Conservation (phyloP, 345 rosid species). For the Excoecaria agallocha region DNA sequence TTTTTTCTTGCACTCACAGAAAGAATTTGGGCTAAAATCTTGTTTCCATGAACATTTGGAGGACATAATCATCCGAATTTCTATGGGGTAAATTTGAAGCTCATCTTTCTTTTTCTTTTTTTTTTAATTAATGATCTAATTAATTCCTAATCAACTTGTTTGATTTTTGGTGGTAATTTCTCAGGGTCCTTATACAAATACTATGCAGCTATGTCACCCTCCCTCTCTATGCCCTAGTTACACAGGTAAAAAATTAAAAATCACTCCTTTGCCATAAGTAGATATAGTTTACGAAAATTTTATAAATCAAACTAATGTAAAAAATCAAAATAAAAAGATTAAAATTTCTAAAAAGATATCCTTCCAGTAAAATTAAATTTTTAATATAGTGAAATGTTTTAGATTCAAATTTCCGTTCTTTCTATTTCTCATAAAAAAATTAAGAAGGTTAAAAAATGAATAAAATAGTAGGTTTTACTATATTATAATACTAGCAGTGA, state of each 20-base stretch:
- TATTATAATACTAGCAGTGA: no score
- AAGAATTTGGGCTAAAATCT: slow-evolving; percentile 22
- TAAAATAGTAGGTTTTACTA: no score
- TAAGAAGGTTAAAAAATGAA: no score
- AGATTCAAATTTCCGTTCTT: no score
- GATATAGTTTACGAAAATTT: no score
- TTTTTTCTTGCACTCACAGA: neutral
- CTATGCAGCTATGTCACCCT: slow-evolving; percentile 34
- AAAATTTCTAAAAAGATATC: no score
- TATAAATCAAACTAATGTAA: no score
- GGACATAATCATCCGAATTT: slow-evolving; percentile 24
- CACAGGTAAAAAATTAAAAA: slow-evolving; percentile 15
- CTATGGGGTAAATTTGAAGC: slow-evolving; percentile 23
- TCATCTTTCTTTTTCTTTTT: neutral
- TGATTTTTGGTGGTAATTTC: neutral
- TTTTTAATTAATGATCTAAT: neutral
- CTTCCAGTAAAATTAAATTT: no score
- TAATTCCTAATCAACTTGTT: neutral
- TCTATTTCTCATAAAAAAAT: no score
- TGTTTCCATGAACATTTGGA: slow-evolving; percentile 28
- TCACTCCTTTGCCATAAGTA: no score
- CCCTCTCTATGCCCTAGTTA: slow-evolving; percentile 34
- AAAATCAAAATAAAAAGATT: no score
- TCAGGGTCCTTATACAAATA: slow-evolving; percentile 26
- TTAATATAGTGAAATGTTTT: no score